Conservation (phyloP, 345 rosid species). For the Syzygium aromaticum region DNA sequence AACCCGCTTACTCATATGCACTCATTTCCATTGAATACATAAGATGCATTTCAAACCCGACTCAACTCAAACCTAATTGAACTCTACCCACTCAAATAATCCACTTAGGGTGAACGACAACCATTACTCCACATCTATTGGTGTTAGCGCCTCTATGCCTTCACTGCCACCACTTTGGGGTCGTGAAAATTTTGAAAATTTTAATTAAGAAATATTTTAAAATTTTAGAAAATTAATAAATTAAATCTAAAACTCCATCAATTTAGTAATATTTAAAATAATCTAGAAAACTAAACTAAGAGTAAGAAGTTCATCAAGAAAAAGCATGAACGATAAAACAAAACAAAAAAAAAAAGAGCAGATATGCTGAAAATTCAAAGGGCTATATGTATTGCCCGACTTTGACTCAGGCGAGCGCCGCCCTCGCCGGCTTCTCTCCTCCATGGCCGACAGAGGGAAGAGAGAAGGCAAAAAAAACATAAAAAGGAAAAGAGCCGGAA, state of each 20-base stretch:
- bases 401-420: no score
- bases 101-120: neutral
- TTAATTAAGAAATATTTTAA: neutral
- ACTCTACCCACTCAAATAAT: neutral
- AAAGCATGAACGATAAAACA: neutral
- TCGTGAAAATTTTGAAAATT: neutral
- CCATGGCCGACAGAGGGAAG: no score
- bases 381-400: neutral
- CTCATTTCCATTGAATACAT: neutral
- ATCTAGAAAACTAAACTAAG: neutral
- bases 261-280: neutral
- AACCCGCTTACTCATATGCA: neutral
- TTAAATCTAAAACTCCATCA: neutral
- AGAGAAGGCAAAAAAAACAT: no score
- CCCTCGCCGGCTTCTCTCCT: no score
- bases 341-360: neutral
- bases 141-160: neutral
- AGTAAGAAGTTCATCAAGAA: neutral
- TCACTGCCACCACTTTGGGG: rapidly evolving
- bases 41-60: neutral
- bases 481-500: no score
- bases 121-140: rapidly evolving
- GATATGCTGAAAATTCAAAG: neutral
- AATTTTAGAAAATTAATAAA: neutral
- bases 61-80: neutral